These are phyloP conservation scores for Cornus controversa DNA, from an alignment of 148 eudicot genomes.

Conservation along the genomic window DNA sequence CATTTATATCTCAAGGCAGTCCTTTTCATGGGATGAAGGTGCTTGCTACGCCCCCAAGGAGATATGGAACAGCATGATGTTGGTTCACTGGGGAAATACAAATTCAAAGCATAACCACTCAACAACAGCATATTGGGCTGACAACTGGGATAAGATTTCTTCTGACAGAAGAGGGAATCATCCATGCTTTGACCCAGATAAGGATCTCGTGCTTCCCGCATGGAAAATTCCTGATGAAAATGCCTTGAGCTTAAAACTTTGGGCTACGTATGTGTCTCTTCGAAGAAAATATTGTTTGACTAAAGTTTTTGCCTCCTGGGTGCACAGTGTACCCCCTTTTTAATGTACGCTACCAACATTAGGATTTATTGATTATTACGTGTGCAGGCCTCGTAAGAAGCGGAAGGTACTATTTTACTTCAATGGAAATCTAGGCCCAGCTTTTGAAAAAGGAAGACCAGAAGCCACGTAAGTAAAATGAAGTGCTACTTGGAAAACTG, in stretches of 20 bases:
- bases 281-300: background rate
- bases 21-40: constrained; percentile 98
- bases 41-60: constrained; percentile 99
- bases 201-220: constrained; percentile 95
- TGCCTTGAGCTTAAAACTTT: constrained; percentile 59
- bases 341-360: background rate
- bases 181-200: constrained; percentile 85
- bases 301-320: background rate
- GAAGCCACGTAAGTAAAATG: constrained; percentile 69
- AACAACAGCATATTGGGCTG: constrained; percentile 91
- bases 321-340: background rate
- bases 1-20: constrained; percentile 59
- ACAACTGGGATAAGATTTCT: constrained; percentile 78
- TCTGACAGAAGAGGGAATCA: constrained; percentile 80
- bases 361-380: background rate
- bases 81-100: constrained; percentile 99
- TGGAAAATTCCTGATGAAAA: constrained; percentile 82
- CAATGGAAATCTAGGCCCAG: constrained; percentile 92
- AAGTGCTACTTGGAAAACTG: background rate
- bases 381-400: constrained; percentile 73
- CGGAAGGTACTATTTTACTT: constrained; percentile 78
- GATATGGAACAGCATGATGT: constrained; percentile 99
- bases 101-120: constrained; percentile 89
- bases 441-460: constrained; percentile 83
- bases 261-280: constrained; percentile 62